Base-by-base conservation (phyloP, 306 rosid genomes). In the Calophaca sinica region DNA sequence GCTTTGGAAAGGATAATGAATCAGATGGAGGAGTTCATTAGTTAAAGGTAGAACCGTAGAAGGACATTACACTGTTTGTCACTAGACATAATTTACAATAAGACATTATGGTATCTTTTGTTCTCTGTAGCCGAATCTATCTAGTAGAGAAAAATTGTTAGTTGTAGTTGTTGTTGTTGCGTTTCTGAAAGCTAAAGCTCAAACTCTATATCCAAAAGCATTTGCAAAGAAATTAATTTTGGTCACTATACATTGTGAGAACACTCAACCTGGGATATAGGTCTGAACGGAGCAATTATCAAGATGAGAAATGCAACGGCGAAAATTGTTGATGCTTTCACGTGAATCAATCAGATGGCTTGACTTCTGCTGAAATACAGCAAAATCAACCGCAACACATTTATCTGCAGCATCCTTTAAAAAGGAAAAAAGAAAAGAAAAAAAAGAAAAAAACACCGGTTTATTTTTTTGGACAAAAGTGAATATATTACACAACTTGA, bases 321-420 rank as follows among this genome's bases (percentile, higher is more conserved):
- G 76, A 32, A 89, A 88, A 73, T 70, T 85, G 74, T 83, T 82
- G 29, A 86, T 45, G 83, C 53, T 85, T 83, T 79, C 87, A 38
- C 86, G 86, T 1, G 48, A 51, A 64, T 81, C 82, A 33, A 49
- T 81, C 73, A 91, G 84, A 81, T 91, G 94, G 44, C 84, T 73
- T 39, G 92, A 89, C 64, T 81, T 87, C 52, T 72, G 89, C 83
- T 91, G 88, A 86, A 91, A 83, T 57, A 87, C 79, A 44, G 86
- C 86, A 81, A 91, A 89, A 79, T 91, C 87, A 51, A 91, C 90
- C 6, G 92, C 84, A 83, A 89, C 88, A 72, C 92, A 86, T 84
- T 62, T 83, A 50, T 83, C 91, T 7, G 87, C 92, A 6, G 89
- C 97, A 71, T 87, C 91, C 97, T 91, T 79, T 13, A 8, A 38